Conservation (phyloP, 2,329 filamentous ascomycete genomes). For the Fusarium sp. region DNA sequence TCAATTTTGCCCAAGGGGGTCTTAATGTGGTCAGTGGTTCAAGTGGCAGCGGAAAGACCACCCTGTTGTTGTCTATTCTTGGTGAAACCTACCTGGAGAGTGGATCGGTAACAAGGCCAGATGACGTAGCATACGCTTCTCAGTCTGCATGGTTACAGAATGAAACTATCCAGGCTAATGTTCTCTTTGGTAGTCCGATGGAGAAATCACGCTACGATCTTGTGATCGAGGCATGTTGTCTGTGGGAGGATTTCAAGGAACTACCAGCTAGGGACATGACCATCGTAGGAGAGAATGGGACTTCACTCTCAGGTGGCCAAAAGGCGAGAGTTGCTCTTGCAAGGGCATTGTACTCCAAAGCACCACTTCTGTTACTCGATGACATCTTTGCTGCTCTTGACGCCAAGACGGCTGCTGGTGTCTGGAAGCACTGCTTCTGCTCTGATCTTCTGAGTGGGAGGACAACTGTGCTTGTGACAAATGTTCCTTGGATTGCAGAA, state of each 20-base stretch:
- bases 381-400: constrained; percentile 72
- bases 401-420: constrained; percentile 66
- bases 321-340: constrained; percentile 69
- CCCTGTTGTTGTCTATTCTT: constrained; percentile 65
- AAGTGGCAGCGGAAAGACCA: constrained; percentile 70
- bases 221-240: constrained; percentile 68
- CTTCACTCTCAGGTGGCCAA: constrained; percentile 68
- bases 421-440: constrained; percentile 71
- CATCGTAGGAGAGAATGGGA: constrained; percentile 66
- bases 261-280: constrained; percentile 65
- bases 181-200: constrained; percentile 65
- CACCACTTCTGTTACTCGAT: constrained; percentile 67
- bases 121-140: constrained; percentile 68
- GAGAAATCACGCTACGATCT: constrained; percentile 66
- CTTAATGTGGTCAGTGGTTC: constrained; percentile 67
- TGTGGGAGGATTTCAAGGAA: constrained; percentile 63
- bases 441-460: constrained; percentile 65
- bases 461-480: constrained; percentile 69
- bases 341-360: constrained; percentile 68
- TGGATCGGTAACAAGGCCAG: constrained; percentile 62
- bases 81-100: constrained; percentile 65
- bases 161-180: constrained; percentile 66
- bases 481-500: constrained; percentile 65
- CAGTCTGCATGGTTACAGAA: constrained; percentile 71
- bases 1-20: constrained; percentile 66